A percentile compares a stretch with the other conserved stretches of the same genome.
phyloP scores from a whole-genome alignment of 139 green algal genomes.

The Chlamydomonas sphaeroides region DNA sequence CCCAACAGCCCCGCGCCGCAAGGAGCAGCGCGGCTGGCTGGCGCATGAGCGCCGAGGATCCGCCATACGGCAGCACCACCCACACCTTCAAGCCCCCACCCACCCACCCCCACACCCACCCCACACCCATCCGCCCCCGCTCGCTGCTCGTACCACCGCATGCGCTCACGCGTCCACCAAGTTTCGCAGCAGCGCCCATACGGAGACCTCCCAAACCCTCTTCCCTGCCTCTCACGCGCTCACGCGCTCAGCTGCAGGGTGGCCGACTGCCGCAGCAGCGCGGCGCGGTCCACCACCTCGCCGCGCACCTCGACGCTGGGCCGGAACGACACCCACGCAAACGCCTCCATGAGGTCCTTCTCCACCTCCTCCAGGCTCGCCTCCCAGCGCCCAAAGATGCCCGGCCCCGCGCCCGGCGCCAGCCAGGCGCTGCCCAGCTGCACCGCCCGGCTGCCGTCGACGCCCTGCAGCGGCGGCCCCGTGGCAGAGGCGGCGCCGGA shows the following conservation, averaged over 20 bases:
- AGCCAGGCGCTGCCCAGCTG: constrained; percentile 9
- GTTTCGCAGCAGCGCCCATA: too few species aligned
- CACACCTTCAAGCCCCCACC: too few species aligned
- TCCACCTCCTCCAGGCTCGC: constrained; percentile 8
- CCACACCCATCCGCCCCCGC: too few species aligned
- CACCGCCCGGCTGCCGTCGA: neutral
- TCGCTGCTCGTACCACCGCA: too few species aligned
- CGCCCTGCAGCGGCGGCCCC: neutral
- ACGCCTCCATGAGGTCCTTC: constrained; percentile 31
- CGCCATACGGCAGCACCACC: too few species aligned
- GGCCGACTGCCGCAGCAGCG: constrained; percentile 11
- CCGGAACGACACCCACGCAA: constrained; percentile 9
- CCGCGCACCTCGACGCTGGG: constrained; percentile 1
- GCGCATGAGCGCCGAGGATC: too few species aligned
- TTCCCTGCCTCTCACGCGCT: too few species aligned
- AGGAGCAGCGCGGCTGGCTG: too few species aligned
- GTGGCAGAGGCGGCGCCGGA: neutral
- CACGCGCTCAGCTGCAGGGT: constrained; percentile 11
- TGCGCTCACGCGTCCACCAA: too few species aligned
- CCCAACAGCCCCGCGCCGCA: too few species aligned
- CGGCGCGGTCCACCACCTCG: neutral
- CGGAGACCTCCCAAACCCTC: too few species aligned
- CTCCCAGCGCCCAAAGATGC: constrained; percentile 17
- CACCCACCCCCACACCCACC: too few species aligned
- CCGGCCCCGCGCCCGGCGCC: constrained; percentile 2